A percentile compares a stretch with the other conserved stretches of the same genome.
Evolutionary conservation across 345 rosid genomes (phyloP).

Genomic region (Stellera chamaejasme): DNA sequence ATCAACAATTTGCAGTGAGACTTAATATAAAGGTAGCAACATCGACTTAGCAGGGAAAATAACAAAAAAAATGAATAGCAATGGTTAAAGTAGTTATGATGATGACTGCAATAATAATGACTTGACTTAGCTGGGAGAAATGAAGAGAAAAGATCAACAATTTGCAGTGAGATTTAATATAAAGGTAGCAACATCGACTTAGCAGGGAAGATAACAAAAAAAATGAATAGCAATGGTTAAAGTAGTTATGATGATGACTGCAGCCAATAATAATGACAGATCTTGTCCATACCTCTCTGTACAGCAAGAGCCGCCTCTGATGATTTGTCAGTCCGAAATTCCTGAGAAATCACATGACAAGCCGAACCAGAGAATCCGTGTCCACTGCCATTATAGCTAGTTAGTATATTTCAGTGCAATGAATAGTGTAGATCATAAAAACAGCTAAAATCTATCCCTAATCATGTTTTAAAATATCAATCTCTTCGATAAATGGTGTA

Average conservation of each 20-base stretch:
- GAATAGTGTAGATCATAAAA: background rate
- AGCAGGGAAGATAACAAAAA: background rate
- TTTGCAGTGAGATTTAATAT: no score
- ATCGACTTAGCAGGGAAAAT: background rate
- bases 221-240: no score
- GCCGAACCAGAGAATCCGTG: conserved; percentile 16
- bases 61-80: background rate
- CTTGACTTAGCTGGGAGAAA: conserved; percentile 33
- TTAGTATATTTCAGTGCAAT: conserved; percentile 7
- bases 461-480: background rate
- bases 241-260: background rate
- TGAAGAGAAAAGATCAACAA: conserved; percentile 1
- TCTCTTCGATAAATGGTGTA: no score
- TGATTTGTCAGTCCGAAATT: conserved; percentile 17
- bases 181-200: background rate
- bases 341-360: conserved; percentile 11
- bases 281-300: conserved; percentile 22
- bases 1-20: background rate
- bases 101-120: background rate
- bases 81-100: background rate
- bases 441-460: background rate
- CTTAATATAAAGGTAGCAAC: no score
- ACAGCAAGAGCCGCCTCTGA: conserved; percentile 19
- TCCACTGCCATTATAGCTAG: conserved; percentile 26
- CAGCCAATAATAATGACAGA: background rate